Evolutionary conservation across 1,284 basidiomycete species (phyloP), one percentile per base, ranked within the genome.

Genomic region (Uromyces viciae-fabae): DNA sequence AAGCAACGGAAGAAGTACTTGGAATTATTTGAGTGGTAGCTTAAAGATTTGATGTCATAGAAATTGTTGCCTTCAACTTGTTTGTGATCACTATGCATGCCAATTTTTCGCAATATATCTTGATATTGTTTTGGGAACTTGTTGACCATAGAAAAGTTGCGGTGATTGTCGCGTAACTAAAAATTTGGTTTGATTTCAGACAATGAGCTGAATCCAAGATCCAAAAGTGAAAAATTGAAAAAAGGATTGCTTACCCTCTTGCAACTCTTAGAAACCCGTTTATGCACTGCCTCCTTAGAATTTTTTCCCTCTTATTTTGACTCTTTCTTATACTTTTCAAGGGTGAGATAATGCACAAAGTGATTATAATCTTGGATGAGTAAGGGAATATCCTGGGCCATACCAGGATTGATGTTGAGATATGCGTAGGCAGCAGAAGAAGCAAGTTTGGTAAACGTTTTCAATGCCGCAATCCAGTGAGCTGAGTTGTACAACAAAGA

Each of bases 291-390:
- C 19, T 74, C 72, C n/a, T 58, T 36, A 19, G 49, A 49, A 25
- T 56, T 36, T 38, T 58, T 74, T 5, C 72, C 72, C 40, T 0
- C 31, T 25, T 74, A 5, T 36, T 74, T 74, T 15, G 17, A 15
- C 31, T 74, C 49, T 58, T 58, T 60, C 3, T 42, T 58, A 52
- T 56, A 74, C 42, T 74, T 74, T 8, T 36, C 15, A 40, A 74
- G 72, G 25, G 38, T n/a, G 14, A 74, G n/a, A 28, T 33, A 74
- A 42, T 74, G 72, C 0, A 74, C 46, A 58, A 52, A 56, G 31
- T 74, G 72, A 42, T 74, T 74, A 19, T 74, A 74, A 25, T 25
- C 72, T 38, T 74, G 72, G 14, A 74, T 74, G 15, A 74, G 42
- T 17, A 74, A 25, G 5, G 11, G 7, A 7, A 49, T 58, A 36